A percentile compares a stretch with the other conserved stretches of the same genome.
phyloP scores from a whole-genome alignment of 768 basidiomycete genomes.

The Russula ochroleuca region DNA sequence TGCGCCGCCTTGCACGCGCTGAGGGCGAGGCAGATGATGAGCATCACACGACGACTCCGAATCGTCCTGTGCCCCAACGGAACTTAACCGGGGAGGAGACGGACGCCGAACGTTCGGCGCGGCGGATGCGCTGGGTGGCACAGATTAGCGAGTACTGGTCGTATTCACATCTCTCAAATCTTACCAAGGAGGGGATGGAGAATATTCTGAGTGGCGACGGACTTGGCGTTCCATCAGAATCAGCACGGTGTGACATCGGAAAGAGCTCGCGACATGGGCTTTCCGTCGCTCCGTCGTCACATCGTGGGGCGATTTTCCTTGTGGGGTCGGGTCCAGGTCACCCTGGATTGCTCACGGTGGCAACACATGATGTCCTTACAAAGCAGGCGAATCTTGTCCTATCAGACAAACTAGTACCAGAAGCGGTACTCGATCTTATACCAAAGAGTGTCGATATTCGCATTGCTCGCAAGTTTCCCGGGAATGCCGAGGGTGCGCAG shows the following conservation, averaged over 20 bases:
- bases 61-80: slow-evolving; percentile 60
- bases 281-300: slow-evolving; percentile 29
- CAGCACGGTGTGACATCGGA: slow-evolving; percentile 10
- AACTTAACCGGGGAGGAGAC: slow-evolving; percentile 44
- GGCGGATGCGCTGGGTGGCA: slow-evolving; percentile 88
- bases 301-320: slow-evolving; percentile 73
- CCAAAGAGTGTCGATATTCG: slow-evolving; percentile 67
- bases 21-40: slow-evolving; percentile 49
- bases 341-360: slow-evolving; percentile 84
- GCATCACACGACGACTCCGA: slow-evolving; percentile 53
- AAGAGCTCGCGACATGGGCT: slow-evolving; percentile 30
- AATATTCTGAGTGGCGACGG: slow-evolving; percentile 48
- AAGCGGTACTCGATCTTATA: slow-evolving; percentile 79
- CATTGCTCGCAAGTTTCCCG: slow-evolving; percentile 96
- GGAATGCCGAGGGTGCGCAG: slow-evolving; percentile 94
- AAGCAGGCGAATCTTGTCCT: slow-evolving; percentile 81
- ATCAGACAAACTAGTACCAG: slow-evolving; percentile 94
- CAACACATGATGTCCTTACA: slow-evolving; percentile 77
- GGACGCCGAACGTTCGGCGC: slow-evolving; percentile 38
- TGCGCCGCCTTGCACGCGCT: slow-evolving; percentile 55
- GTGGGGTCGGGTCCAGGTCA: slow-evolving; percentile 96
- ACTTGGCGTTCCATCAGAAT: slow-evolving; percentile 24
- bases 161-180: slow-evolving; percentile 62
- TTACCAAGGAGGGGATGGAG: slow-evolving; percentile 66
- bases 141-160: slow-evolving; percentile 98